Evolutionary conservation across 2,329 filamentous ascomycete species (phyloP).

Genomic region (Dichotomopilus funicola): DNA sequence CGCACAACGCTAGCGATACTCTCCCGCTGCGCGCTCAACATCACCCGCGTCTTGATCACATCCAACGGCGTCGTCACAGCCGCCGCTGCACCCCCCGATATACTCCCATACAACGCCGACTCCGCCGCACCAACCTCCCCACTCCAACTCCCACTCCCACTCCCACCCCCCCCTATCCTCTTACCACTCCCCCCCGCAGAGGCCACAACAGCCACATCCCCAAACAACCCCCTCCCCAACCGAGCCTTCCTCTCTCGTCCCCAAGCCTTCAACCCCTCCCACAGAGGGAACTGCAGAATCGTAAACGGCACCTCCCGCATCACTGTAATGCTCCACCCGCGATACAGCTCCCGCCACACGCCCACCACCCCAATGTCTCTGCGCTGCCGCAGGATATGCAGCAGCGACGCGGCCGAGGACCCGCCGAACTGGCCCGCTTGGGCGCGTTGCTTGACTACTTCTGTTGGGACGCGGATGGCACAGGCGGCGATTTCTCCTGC

Average conservation of each 20-base stretch:
- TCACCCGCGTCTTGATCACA: conserved; percentile 93
- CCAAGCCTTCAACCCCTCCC: conserved; percentile 85
- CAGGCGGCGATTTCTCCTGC: conserved; percentile 89
- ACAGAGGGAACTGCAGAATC: conserved; percentile 92
- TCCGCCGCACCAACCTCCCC: conserved; percentile 61
- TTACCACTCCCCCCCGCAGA: background rate
- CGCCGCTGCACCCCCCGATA: conserved; percentile 79
- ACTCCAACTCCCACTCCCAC: background rate
- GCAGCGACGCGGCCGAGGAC: conserved; percentile 59
- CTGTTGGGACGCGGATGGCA: conserved; percentile 84
- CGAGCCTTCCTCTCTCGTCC: conserved; percentile 37
- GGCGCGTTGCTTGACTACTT: conserved; percentile 94
- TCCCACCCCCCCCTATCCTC: conserved; percentile 19
- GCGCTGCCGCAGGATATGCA: conserved; percentile 58
- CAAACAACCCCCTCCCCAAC: conserved; percentile 22
- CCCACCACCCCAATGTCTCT: conserved; percentile 39
- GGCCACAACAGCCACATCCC: conserved; percentile 13
- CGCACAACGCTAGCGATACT: conserved; percentile 53
- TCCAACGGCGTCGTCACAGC: conserved; percentile 88
- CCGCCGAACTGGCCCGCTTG: conserved; percentile 79
- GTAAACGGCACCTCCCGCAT: conserved; percentile 97
- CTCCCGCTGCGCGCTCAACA: conserved; percentile 70
- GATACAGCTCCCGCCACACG: conserved; percentile 79
- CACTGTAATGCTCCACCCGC: conserved; percentile 87
- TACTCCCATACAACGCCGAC: conserved; percentile 76